These are phyloP conservation scores for Ochetophila trinervis DNA, from an alignment of 306 rosid genomes.

Conservation along the genomic window DNA sequence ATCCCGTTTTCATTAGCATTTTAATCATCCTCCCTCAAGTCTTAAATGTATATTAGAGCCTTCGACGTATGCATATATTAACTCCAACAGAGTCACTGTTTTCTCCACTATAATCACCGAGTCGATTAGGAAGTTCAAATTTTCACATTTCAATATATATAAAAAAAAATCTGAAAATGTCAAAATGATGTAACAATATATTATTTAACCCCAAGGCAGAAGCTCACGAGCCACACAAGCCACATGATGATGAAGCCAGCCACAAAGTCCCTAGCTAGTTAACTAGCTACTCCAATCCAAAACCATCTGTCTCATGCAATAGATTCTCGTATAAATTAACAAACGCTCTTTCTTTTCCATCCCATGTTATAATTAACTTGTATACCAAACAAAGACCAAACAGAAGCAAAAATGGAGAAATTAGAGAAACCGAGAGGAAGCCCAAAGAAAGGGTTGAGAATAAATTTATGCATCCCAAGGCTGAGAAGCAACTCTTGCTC, in stretches of 20 bases:
- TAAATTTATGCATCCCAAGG: conserved; percentile 62
- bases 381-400: not conserved
- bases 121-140: too few species aligned
- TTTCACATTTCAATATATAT: too few species aligned
- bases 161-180: too few species aligned
- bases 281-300: not conserved
- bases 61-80: too few species aligned
- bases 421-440: conserved; percentile 21
- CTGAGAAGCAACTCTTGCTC: conserved; percentile 32
- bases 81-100: too few species aligned
- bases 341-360: not conserved
- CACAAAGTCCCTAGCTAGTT: not conserved
- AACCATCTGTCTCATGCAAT: conserved; percentile 1
- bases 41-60: too few species aligned
- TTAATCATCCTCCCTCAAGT: too few species aligned
- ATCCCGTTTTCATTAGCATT: too few species aligned
- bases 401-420: not conserved
- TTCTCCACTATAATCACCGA: too few species aligned
- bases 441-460: conserved; percentile 34
- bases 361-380: too few species aligned
- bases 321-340: conserved; percentile 26
- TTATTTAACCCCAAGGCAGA: not conserved
- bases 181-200: too few species aligned
- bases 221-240: conserved; percentile 11
- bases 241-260: not conserved